Conservation (phyloP, 108 stramenopile species). For the Nitzschia sp. region DNA sequence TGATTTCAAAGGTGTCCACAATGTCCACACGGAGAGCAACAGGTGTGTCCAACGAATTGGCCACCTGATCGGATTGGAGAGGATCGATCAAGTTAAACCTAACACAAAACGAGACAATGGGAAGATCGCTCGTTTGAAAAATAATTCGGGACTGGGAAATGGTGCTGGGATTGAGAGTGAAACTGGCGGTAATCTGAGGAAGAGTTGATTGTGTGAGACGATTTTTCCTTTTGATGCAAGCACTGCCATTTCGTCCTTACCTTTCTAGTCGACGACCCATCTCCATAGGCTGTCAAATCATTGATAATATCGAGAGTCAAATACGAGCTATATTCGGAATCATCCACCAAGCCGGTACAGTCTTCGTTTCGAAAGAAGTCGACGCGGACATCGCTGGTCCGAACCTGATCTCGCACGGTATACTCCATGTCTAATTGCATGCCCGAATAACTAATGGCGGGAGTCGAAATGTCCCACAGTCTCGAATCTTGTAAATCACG, state of each 20-base stretch:
- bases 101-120: constrained; percentile 17
- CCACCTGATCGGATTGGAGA: not conserved
- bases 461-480: constrained; percentile 7
- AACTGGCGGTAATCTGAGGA: constrained; percentile 11
- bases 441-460: constrained; percentile 4
- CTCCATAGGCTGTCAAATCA: constrained; percentile 17
- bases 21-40: not conserved
- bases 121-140: not conserved
- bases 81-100: constrained; percentile 11
- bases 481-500: not conserved
- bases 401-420: constrained; percentile 11
- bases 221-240: not conserved
- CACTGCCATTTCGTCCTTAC: not conserved
- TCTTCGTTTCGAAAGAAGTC: constrained; percentile 2
- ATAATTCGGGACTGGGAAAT: constrained; percentile 5
- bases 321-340: not conserved
- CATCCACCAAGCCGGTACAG: constrained; percentile 1
- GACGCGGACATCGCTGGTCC: constrained; percentile 4
- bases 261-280: constrained; percentile 8
- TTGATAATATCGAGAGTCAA: constrained; percentile 9
- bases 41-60: constrained; percentile 1
- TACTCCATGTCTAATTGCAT: constrained; percentile 1
- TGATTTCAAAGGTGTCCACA: not conserved
- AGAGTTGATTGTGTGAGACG: not conserved
- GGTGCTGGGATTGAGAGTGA: constrained; percentile 3